These are phyloP conservation scores for Barnettozyma californica DNA, from an alignment of 805 yeast species.

Conservation along the genomic window DNA sequence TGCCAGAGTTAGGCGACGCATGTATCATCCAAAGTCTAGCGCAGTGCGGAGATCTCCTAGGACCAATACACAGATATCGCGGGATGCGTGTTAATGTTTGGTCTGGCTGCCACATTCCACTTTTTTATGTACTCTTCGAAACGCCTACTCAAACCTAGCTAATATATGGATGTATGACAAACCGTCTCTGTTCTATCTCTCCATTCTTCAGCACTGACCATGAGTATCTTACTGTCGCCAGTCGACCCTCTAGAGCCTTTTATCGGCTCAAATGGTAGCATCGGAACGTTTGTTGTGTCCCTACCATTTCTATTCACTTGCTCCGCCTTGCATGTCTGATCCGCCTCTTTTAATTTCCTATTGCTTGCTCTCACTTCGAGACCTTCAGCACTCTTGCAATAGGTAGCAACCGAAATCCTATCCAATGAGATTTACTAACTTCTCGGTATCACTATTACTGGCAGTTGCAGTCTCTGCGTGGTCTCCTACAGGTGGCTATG, in stretches of 20 bases:
- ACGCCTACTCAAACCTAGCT: no score
- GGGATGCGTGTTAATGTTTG: no score
- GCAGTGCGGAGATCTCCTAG: not conserved
- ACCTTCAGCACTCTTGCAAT: not conserved
- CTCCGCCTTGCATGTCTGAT: not conserved
- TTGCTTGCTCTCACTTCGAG: not conserved
- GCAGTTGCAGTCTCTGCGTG: constrained; percentile 3
- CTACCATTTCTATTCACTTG: not conserved
- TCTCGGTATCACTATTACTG: not conserved
- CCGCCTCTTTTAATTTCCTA: not conserved
- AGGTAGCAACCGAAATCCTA: not conserved
- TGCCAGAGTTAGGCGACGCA: not conserved
- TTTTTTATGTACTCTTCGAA: no score
- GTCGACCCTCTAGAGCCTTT: no score
- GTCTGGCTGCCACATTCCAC: no score
- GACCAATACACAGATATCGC: no score
- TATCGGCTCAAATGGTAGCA: no score
- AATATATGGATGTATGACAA: no score
- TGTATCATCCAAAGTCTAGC: not conserved
- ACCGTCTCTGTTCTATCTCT: no score
- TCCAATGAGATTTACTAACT: not conserved
- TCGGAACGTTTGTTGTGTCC: not conserved
- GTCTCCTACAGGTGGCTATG: constrained; percentile 52
- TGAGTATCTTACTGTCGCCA: no score
- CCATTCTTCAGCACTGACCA: no score